Evolutionary conservation across 164 flowering plant genomes (phyloP), one percentile per base, ranked within the genome.

Genomic region (grape (Vitis vinifera)): DNA sequence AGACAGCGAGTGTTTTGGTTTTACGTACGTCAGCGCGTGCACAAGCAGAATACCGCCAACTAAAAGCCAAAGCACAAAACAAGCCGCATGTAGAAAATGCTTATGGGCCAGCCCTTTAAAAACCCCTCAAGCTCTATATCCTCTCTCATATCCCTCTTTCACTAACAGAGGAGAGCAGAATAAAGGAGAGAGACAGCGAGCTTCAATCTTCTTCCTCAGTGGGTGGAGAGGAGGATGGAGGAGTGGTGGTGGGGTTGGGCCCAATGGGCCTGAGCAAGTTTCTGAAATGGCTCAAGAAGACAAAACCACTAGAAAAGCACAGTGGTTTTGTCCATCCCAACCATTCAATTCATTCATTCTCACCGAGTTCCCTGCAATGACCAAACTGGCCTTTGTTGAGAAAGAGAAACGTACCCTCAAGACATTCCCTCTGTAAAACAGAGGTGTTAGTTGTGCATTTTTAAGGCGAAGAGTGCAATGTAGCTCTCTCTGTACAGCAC

Each of bases 301-400:
- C 73, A 70, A 37, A 37, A 70, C 55, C 67, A 63, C 73, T 70
- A 3, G 6, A 37, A 19, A 16, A 56, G 59, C 59, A 56, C 23
- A 19, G 19, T 19, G 19, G 19, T 19, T 56, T 53, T 19, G 27
- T 17, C 14, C 6, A 6, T 53, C 6, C n/a, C 56, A 11, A 12
- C 14, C 7, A 14, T 13, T 12, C 7, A 10, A 4, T 13, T n/a
- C 56, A 53, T 53, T 53, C 56, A 53, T 53, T 53, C n/a, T 68
- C 63, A 64, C 63, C 55, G 63, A 50, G 29, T 64, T 48, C 58
- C 3, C 16, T 62, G 50, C 6, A 11, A 17, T 57, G 27, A 56
- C 29, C 59, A 56, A 56, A 56, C 27, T 56, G 59, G 44, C 59
- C 23, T 7, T 56, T 56, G 59, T 10, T 56, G 27, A 56, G 8